Conservation (phyloP, 305 asterid genomes). For the Rubia tinctorum region DNA sequence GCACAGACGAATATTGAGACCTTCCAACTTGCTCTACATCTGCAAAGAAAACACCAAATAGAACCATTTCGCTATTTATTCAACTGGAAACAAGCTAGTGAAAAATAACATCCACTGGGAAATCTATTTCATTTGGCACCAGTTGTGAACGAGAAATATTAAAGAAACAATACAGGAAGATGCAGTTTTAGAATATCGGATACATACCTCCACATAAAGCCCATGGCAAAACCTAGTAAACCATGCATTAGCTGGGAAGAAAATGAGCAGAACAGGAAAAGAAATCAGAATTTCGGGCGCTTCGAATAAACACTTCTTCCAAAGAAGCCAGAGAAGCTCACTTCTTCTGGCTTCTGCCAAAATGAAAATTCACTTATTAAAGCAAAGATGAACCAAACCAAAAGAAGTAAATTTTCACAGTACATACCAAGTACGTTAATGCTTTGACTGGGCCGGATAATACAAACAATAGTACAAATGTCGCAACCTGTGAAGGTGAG, state of each 20-base stretch:
- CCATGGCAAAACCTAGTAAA: conserved; percentile 85
- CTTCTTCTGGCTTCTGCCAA: too few relatives aligned
- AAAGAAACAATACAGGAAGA: background rate
- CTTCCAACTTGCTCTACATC: conserved; percentile 74
- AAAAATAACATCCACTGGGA: background rate
- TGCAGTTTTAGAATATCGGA: background rate
- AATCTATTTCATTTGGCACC: background rate
- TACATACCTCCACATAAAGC: conserved; percentile 85
- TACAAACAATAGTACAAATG: conserved; percentile 70
- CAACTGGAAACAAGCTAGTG: background rate
- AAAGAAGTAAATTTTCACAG: background rate
- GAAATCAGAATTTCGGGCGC: background rate
- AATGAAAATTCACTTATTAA: background rate
- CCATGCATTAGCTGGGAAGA: conserved; percentile 79
- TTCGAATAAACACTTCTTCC: background rate
- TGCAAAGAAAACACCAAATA: conserved; percentile 18
- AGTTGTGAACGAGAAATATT: background rate
- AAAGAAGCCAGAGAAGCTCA: background rate
- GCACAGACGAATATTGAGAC: conserved; percentile 73
- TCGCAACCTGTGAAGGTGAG: conserved; percentile 63
- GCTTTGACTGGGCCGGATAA: conserved; percentile 98
- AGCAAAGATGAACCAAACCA: background rate
- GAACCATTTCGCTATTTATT: conserved; percentile 1
- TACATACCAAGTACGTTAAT: conserved; percentile 70
- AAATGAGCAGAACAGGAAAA: background rate